Evolutionary conservation across 1,284 basidiomycete genomes (phyloP).

Genomic region (Pseudozyma thailandica): DNA sequence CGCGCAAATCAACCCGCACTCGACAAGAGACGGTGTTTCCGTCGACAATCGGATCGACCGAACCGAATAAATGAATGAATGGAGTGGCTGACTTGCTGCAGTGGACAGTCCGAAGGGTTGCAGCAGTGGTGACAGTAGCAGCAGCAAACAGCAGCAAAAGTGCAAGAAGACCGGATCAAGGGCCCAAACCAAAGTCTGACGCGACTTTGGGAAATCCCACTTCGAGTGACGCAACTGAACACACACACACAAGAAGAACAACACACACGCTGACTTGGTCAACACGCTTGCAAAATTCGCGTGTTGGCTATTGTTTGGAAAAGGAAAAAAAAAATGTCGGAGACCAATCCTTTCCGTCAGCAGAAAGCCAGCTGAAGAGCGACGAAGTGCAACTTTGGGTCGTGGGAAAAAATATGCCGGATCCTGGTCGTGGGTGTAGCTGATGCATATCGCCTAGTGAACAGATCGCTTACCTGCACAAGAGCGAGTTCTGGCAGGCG

Average conservation of each 20-base stretch:
- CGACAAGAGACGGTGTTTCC: neutral
- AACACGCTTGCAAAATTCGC: neutral
- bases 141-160: no score
- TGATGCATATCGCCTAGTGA: no score
- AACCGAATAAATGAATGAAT: no score
- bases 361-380: neutral
- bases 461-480: no score
- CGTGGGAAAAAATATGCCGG: constrained; percentile 19
- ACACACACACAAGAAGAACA: neutral
- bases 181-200: no score
- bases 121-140: no score
- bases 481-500: neutral
- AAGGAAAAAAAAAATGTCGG: neutral
- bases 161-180: no score
- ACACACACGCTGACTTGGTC: neutral
- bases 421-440: neutral
- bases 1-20: neutral
- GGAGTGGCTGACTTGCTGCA: no score
- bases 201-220: no score
- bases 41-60: constrained; percentile 4
- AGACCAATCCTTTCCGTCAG: neutral
- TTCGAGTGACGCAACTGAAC: neutral
- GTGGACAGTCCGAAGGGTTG: no score
- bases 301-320: constrained; percentile 1
- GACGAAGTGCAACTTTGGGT: neutral